Conservation (phyloP, 1,139 yeast genomes). For the Suhomyces ambrosiae region DNA sequence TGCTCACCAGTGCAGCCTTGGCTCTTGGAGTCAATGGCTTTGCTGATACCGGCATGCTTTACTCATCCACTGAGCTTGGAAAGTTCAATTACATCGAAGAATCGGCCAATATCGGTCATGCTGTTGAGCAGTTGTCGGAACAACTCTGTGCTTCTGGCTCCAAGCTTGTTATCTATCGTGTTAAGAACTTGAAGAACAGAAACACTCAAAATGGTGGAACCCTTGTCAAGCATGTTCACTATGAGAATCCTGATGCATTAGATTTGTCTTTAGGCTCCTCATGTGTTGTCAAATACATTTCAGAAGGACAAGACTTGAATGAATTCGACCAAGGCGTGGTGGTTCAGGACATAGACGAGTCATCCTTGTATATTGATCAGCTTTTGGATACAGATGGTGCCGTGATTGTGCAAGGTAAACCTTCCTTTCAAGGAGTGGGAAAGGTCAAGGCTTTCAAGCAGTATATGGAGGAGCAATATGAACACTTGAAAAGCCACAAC, state of each 20-base stretch:
- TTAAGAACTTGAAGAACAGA: constrained; percentile 19
- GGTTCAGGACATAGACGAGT: constrained; percentile 28
- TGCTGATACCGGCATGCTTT: constrained; percentile 36
- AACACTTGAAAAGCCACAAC: constrained; percentile 12
- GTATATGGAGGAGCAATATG: constrained; percentile 24
- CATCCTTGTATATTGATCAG: constrained; percentile 18
- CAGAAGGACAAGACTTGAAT: constrained; percentile 8
- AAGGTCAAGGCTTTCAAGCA: constrained; percentile 24
- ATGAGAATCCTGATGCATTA: constrained; percentile 25
- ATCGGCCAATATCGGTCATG: constrained; percentile 19
- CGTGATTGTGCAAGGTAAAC: constrained; percentile 36
- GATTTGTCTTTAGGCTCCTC: constrained; percentile 23
- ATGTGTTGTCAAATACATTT: constrained; percentile 17
- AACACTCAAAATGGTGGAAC: constrained; percentile 15
- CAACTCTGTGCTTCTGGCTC: constrained; percentile 19
- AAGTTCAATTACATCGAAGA: constrained; percentile 24
- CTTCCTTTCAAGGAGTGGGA: constrained; percentile 26
- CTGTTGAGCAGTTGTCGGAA: constrained; percentile 20
- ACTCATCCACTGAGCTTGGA: constrained; percentile 20
- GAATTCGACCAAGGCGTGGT: constrained; percentile 17
- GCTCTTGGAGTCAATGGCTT: constrained; percentile 26
- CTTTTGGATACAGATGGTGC: constrained; percentile 15
- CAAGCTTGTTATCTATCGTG: constrained; percentile 28
- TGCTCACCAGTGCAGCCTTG: constrained; percentile 13
- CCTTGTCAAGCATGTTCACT: constrained; percentile 35